phyloP scores from a whole-genome alignment of 2,329 filamentous ascomycete species.

The Ophiosphaerella narmari region DNA sequence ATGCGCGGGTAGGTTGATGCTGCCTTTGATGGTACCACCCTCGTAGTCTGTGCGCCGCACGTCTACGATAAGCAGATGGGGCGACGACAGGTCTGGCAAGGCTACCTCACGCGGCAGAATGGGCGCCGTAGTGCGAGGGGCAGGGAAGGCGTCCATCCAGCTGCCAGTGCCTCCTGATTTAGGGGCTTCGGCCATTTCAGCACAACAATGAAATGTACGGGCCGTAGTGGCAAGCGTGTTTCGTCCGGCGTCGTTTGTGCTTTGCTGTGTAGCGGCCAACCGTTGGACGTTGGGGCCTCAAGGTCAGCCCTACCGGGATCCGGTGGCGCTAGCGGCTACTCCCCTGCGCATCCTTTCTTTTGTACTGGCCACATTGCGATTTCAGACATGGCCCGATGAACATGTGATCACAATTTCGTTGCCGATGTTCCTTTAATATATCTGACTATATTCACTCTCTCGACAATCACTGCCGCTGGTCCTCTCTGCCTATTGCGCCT shows the following conservation, averaged over 20 bases:
- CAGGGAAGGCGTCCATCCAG: constrained; percentile 51
- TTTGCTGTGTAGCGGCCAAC: constrained; percentile 5
- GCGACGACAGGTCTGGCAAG: constrained; percentile 42
- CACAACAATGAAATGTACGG: background rate
- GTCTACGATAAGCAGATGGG: constrained; percentile 49
- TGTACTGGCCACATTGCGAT: constrained; percentile 39
- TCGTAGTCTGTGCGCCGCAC: constrained; percentile 55
- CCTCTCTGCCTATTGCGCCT: constrained; percentile 12
- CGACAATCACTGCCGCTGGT: constrained; percentile 13
- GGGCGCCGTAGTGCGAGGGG: constrained; percentile 44
- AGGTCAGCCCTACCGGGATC: constrained; percentile 25
- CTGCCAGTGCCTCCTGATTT: constrained; percentile 15
- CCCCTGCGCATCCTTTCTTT: constrained; percentile 25
- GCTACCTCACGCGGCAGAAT: constrained; percentile 46
- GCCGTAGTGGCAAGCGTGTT: background rate
- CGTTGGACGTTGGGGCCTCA: constrained; percentile 13
- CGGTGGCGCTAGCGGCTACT: constrained; percentile 13
- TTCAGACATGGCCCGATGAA: constrained; percentile 34
- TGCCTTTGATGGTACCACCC: constrained; percentile 52
- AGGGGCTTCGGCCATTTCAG: constrained; percentile 23
- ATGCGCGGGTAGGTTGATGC: constrained; percentile 54
- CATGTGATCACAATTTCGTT: constrained; percentile 38
- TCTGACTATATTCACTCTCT: constrained; percentile 19
- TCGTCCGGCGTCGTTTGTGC: background rate
- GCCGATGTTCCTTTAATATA: constrained; percentile 20